Conservation (phyloP, 352 stramenopile species). For the Thalassiosira exigua region DNA sequence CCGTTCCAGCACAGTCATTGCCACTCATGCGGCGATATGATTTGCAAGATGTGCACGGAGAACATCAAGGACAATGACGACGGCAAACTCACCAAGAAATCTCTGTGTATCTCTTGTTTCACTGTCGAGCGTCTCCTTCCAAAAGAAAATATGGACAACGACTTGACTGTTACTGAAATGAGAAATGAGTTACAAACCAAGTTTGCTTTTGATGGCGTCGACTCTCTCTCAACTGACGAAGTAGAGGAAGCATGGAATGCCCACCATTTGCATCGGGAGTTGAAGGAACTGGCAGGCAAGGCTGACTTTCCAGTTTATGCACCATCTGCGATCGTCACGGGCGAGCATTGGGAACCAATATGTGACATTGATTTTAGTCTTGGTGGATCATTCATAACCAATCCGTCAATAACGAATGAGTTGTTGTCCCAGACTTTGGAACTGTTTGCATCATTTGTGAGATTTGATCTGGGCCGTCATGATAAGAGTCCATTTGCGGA, state of each 20-base stretch:
- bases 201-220: neutral
- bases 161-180: neutral
- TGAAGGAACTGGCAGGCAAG: conserved; percentile 5
- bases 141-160: neutral
- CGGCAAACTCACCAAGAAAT: neutral
- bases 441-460: conserved; percentile 28
- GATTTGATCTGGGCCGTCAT: conserved; percentile 9
- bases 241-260: conserved; percentile 1
- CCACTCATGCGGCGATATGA: neutral
- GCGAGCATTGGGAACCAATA: conserved; percentile 17
- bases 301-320: conserved; percentile 10
- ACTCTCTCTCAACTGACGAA: neutral
- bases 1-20: neutral
- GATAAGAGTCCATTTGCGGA: conserved; percentile 29
- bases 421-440: conserved; percentile 24
- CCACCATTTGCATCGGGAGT: neutral
- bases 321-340: neutral
- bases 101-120: neutral
- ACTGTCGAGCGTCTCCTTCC: neutral
- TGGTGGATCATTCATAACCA: conserved; percentile 24
- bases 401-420: conserved; percentile 15
- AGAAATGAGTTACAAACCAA: conserved; percentile 1
- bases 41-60: neutral
- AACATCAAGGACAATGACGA: neutral
- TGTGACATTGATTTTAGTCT: conserved; percentile 35